phyloP scores from a whole-genome alignment of 805 yeast species.

The Ogataea minuta region DNA sequence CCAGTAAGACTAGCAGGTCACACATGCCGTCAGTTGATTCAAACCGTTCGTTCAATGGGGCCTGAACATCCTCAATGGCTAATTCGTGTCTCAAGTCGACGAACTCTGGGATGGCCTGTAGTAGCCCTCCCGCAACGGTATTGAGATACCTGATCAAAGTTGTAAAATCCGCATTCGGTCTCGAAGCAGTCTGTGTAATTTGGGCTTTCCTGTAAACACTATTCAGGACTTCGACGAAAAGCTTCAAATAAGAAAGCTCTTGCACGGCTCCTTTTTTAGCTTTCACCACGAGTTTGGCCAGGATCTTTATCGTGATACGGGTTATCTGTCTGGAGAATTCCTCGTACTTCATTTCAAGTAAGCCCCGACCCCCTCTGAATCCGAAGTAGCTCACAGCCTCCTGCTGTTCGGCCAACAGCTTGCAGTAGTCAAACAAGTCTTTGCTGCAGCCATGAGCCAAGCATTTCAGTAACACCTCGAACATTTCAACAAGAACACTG shows the following conservation, averaged over 20 bases:
- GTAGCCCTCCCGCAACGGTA: constrained; percentile 20
- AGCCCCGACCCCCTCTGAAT: constrained; percentile 24
- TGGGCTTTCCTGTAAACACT: constrained; percentile 17
- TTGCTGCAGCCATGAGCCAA: constrained; percentile 17
- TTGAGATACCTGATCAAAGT: constrained; percentile 26
- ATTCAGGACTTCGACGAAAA: constrained; percentile 17
- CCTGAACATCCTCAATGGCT: constrained; percentile 17
- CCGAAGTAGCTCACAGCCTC: constrained; percentile 14
- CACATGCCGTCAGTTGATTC: constrained; percentile 23
- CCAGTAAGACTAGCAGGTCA: constrained; percentile 24
- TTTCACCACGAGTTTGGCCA: constrained; percentile 22
- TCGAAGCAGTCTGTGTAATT: constrained; percentile 3
- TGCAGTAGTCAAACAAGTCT: constrained; percentile 19
- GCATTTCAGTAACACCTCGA: constrained; percentile 17
- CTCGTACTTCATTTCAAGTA: constrained; percentile 13
- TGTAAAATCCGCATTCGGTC: constrained; percentile 18
- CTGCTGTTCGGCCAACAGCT: constrained; percentile 11
- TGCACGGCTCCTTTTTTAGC: constrained; percentile 9
- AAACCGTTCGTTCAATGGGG: constrained; percentile 26
- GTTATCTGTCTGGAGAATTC: constrained; percentile 20
- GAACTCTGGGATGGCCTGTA: constrained; percentile 22
- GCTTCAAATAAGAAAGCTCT: constrained; percentile 4
- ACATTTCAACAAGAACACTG: constrained; percentile 11
- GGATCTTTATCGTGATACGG: constrained; percentile 21
- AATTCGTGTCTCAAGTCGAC: constrained; percentile 21